Evolutionary conservation across 2,329 filamentous ascomycete species (phyloP).

Genomic region (Xylariaceae sp.): DNA sequence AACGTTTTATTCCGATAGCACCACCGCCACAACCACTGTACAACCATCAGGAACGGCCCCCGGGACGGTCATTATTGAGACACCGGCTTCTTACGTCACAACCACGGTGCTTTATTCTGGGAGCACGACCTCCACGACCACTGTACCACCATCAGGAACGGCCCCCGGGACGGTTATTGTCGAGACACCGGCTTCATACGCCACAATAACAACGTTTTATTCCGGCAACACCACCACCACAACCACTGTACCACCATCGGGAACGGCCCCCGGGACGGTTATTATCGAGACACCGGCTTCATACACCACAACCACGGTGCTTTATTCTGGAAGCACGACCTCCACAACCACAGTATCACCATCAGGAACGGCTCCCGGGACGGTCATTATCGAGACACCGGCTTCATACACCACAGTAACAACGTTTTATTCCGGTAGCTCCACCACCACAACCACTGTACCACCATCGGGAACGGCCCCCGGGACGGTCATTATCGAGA

Average conservation of each 20-base stretch:
- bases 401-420: constrained; percentile 6
- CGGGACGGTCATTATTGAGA: not conserved
- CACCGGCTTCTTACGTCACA: not conserved
- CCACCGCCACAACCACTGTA: not conserved
- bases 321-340: not conserved
- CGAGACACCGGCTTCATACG: constrained; percentile 4
- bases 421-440: not conserved
- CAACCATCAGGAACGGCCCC: not conserved
- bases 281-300: not conserved
- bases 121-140: not conserved
- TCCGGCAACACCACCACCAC: not conserved
- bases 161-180: constrained; percentile 6
- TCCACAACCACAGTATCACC: constrained; percentile 1
- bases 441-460: not conserved
- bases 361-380: constrained; percentile 2
- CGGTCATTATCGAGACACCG: constrained; percentile 4
- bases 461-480: constrained; percentile 2
- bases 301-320: not conserved
- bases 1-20: not conserved
- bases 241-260: not conserved
- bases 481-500: constrained; percentile 4
- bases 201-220: constrained; percentile 1
- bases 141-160: not conserved
- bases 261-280: not conserved
- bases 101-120: not conserved